Conservation (phyloP, 352 stramenopile genomes). For the Phytopythium cucurbitacearum region DNA sequence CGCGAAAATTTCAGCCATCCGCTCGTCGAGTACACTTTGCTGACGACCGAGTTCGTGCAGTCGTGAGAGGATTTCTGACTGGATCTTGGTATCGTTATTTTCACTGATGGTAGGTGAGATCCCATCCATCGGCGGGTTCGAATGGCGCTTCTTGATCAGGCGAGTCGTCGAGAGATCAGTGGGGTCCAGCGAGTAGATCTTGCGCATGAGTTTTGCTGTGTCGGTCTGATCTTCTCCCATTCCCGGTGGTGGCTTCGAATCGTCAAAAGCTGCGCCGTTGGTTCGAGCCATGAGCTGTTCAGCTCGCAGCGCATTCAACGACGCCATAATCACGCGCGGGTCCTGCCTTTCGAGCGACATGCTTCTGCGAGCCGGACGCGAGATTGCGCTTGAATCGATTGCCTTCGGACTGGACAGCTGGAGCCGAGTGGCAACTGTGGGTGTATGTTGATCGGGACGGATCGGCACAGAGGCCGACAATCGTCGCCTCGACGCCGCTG, state of each 20-base stretch:
- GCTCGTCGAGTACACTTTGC: slow-evolving; percentile 27
- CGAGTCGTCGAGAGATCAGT: neutral
- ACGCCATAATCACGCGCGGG: too few species aligned
- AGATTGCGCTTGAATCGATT: too few species aligned
- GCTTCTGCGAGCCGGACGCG: too few species aligned
- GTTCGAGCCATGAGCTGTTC: too few species aligned
- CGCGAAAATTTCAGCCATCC: slow-evolving; percentile 21
- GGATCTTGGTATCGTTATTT: neutral
- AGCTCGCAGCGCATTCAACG: too few species aligned
- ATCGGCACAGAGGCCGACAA: neutral
- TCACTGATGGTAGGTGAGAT: neutral
- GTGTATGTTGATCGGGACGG: too few species aligned
- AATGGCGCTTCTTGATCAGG: neutral
- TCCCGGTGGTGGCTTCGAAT: neutral
- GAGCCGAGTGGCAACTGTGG: too few species aligned
- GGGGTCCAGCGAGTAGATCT: neutral
- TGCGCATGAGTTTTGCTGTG: neutral
- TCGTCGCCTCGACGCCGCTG: neutral
- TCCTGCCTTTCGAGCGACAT: too few species aligned
- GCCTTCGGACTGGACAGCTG: too few species aligned
- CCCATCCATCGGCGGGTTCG: neutral
- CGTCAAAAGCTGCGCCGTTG: neutral
- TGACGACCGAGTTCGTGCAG: slow-evolving; percentile 25
- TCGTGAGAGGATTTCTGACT: slow-evolving; percentile 12
- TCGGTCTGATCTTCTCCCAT: neutral